A percentile compares a stretch with the other conserved stretches of the same genome.
phyloP scores from a whole-genome alignment of 768 basidiomycete genomes.

The Omphalotus guepiniiformis region DNA sequence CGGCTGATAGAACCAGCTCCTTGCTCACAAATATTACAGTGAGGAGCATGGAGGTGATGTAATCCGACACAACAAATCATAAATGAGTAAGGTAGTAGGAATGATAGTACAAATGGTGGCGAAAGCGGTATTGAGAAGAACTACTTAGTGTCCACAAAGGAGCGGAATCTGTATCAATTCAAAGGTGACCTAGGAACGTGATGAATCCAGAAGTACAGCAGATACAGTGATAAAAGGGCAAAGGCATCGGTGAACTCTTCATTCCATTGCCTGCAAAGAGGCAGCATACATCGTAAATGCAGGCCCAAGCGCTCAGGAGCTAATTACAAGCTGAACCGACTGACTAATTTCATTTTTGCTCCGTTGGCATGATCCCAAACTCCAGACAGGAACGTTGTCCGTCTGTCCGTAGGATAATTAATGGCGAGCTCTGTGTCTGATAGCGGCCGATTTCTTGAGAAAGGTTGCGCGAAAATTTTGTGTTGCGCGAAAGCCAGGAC shows the following conservation, averaged over 20 bases:
- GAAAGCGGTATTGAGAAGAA: no score
- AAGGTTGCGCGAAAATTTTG: slow-evolving; percentile 45
- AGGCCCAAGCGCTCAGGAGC: no score
- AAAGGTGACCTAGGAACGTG: not conserved
- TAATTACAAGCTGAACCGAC: slow-evolving; percentile 3
- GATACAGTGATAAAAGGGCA: not conserved
- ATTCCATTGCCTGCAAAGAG: no score
- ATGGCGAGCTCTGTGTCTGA: slow-evolving; percentile 17
- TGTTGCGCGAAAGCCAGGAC: slow-evolving; percentile 52
- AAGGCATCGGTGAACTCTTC: no score
- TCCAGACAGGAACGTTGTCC: slow-evolving; percentile 18
- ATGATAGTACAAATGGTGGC: no score
- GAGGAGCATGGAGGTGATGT: no score
- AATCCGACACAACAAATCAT: no score
- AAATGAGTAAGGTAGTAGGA: no score
- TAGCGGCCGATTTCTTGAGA: slow-evolving; percentile 29
- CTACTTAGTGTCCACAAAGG: no score
- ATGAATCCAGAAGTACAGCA: not conserved
- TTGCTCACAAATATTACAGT: no score
- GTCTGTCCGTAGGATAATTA: slow-evolving; percentile 18
- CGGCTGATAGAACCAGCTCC: no score
- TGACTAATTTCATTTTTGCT: not conserved
- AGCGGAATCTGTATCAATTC: not conserved
- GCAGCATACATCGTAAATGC: no score
- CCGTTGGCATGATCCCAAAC: slow-evolving; percentile 11